Percentiles rank a stretch among this genome's conserved stretches.
Evolutionary conservation across 306 rosid species (phyloP).

Genomic region (Cucurbita moschata): DNA sequence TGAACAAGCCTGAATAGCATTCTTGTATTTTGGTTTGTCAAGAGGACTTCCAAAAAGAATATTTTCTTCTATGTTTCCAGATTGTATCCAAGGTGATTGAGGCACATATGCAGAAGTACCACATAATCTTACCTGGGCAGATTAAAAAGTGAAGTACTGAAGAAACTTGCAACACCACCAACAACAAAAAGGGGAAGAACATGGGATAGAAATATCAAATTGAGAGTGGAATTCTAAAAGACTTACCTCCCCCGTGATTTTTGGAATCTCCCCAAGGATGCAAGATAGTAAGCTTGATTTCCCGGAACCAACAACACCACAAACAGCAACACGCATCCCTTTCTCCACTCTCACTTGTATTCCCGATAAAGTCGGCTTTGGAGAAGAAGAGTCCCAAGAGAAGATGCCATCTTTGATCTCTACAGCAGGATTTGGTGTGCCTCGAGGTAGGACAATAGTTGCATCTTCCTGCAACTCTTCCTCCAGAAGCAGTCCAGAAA

Average conservation of each 20-base stretch:
- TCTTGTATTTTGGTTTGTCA: slow-evolving; percentile 95
- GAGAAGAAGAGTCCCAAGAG: slow-evolving; percentile 68
- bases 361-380: slow-evolving; percentile 66
- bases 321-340: slow-evolving; percentile 91
- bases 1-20: slow-evolving; percentile 75
- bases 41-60: slow-evolving; percentile 72
- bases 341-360: slow-evolving; percentile 62
- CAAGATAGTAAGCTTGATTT: slow-evolving; percentile 93
- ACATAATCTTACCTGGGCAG: slow-evolving; percentile 66
- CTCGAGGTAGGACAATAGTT: slow-evolving; percentile 60
- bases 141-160: slow-evolving; percentile 7
- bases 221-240: slow-evolving; percentile 6
- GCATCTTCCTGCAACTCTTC: slow-evolving; percentile 95
- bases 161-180: slow-evolving; percentile 3
- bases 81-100: slow-evolving; percentile 91
- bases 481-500: slow-evolving; percentile 76
- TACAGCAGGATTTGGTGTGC: slow-evolving; percentile 50
- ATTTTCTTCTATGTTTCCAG: slow-evolving; percentile 90
- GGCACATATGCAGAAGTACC: slow-evolving; percentile 83
- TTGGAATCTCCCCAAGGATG: slow-evolving; percentile 94
- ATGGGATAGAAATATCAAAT: not conserved
- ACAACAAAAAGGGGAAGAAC: slow-evolving; percentile 11
- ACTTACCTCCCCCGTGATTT: slow-evolving; percentile 87
- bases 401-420: slow-evolving; percentile 70
- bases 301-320: slow-evolving; percentile 94